Evolutionary conservation across 306 rosid genomes (phyloP), one percentile per base, ranked within the genome.

Genomic region (Psophocarpus tetragonolobus): DNA sequence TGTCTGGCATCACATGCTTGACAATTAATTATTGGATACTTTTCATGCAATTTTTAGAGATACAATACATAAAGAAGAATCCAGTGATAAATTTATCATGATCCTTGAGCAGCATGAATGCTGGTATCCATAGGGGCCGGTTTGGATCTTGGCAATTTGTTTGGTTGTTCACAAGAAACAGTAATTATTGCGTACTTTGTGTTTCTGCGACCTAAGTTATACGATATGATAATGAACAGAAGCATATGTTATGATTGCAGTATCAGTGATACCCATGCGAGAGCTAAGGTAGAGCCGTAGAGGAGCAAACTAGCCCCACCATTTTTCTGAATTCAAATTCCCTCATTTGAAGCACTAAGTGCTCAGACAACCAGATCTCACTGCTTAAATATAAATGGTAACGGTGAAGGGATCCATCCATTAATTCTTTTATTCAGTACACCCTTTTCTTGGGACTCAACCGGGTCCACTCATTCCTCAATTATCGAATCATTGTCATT

Each of bases 401-500:
- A 73, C 48, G 51, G 21, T 41, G 23, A 51, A 42, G 79, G 82
- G 70, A 39, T 53, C 77, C 80, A 30, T 76, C 74, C 12, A 38
- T 73, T 68, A 70, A 81, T 71, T 70, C 33, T 75, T 67, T 26
- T 36, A 41, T 58, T 14, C n/a, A 45, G 23, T 36, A 56, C 80
- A 42, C 0, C 35, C 73, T 13, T 26, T 41, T 71, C 32, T 26
- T 20, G 54, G 53, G 73, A 14, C 20, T 65, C 4, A 14, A 23
- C 10, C 58, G 21, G 74, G 41, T 73, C 76, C 83, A 73, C 71
- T 39, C 8, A 1, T 54, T 60, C 27, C 63, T 58, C 83, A 74
- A 83, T 83, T 74, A 48, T 83, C 80, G 74, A 83, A 83, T 83
- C 47, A 79, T 79, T 68, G 77, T 73, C 27, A 32, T 83, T 48